A percentile compares a stretch with the other conserved stretches of the same genome.
Evolutionary conservation across 495 filamentous ascomycete species (phyloP).

Genomic region (Apodospora peruviana): DNA sequence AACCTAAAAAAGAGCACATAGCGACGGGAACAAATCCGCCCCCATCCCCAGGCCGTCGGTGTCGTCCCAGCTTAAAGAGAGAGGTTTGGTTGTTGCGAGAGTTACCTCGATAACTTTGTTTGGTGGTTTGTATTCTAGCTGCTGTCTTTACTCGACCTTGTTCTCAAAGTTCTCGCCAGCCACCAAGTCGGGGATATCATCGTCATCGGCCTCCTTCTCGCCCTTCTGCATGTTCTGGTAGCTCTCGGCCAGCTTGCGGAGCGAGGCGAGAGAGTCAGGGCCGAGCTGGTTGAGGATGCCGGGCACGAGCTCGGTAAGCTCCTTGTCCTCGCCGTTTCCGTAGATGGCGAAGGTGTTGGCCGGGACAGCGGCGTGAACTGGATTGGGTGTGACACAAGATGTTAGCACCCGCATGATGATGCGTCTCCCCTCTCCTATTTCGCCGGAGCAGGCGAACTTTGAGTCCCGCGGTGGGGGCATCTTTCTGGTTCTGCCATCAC

Average conservation of each 20-base stretch:
- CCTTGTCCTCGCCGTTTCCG: constrained; percentile 97
- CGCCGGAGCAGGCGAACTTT: too few relatives aligned
- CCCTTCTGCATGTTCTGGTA: constrained; percentile 99
- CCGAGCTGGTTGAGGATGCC: constrained; percentile 99
- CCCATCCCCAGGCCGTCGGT: too few relatives aligned
- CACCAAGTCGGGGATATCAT: constrained; percentile 93
- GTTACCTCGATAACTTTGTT: too few relatives aligned
- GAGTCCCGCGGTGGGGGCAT: too few relatives aligned
- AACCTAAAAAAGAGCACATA: background rate
- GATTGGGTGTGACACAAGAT: background rate
- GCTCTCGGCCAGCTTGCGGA: constrained; percentile 97
- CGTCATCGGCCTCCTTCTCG: constrained; percentile 75
- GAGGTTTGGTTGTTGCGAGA: too few relatives aligned
- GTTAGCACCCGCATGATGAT: background rate
- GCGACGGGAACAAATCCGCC: too few relatives aligned
- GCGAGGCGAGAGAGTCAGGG: constrained; percentile 93
- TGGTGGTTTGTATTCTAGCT: too few relatives aligned
- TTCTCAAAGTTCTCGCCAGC: constrained; percentile 95
- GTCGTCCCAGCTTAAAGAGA: too few relatives aligned
- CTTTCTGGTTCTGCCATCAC: too few relatives aligned
- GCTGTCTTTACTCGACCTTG: constrained; percentile 83
- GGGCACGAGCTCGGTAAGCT: constrained; percentile 97
- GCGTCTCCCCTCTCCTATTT: background rate
- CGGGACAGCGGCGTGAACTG: constrained; percentile 94
- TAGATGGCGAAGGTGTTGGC: constrained; percentile 99